Evolutionary conservation across 306 rosid genomes (phyloP), one percentile per base, ranked within the genome.

Genomic region (Cicer cuneatum): DNA sequence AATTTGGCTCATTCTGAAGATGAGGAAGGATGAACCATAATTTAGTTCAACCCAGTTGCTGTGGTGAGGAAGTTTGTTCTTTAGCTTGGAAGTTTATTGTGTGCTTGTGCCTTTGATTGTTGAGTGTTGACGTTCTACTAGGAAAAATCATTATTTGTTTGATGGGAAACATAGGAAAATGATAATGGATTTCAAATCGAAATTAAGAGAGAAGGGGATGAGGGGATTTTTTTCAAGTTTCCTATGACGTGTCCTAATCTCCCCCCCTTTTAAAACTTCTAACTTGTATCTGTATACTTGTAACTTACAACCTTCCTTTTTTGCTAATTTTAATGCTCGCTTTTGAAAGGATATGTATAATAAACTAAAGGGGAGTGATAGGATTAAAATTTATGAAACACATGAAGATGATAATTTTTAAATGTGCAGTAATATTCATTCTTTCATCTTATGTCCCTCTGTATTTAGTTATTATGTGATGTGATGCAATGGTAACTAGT

Each of bases 21-120:
- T 52, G 91, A 87, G 80, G 93, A 88, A 69, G 76, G 84, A 51
- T 84, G 82, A 87, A 38, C 60, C 80, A 70, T 65, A 41, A 65
- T 72, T 49, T 79, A 45, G 57, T 69, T 16, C 62, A 40, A 53
- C 77, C 77, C 79, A 71, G 79, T 81, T 69, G 67, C 86, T 82
- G 79, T 61, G 82, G 90, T 88, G 86, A 87, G 89, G 43, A 45
- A 15, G 40, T 11, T 76, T 83, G 21, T 82, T 82, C 64, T 72
- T 85, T 69, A 65, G 5, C 72, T 56, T 62, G 8, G 42, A 63
- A 75, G 10, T 43, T 60, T 63, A 29, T 51, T 53, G 4, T 57
- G 37, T 77, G 41, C 60, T 63, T 81, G 62, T 81, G 52, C 37
- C 48, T 42, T 18, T 60, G 59, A 40, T 37, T 71, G 35, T 35